These are phyloP conservation scores for Pythium guiyangense DNA, from an alignment of 352 stramenopile genomes.

Conservation along the genomic window DNA sequence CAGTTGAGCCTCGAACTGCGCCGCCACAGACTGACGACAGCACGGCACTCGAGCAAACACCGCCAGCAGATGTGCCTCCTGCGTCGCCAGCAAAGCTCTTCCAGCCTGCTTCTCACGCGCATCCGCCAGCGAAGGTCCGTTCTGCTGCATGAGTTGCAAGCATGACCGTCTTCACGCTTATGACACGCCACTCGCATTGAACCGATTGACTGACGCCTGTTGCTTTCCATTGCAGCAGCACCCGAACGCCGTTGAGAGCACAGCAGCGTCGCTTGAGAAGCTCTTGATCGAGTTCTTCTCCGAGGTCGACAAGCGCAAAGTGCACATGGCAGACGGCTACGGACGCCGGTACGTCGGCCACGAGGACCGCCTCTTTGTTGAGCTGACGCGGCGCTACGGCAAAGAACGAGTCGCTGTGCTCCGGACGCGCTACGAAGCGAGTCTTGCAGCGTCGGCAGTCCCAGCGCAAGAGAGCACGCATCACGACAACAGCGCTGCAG, in stretches of 20 bases:
- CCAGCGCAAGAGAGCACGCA: no score
- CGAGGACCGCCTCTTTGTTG: constrained; percentile 62
- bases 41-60: no score
- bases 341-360: constrained; percentile 57
- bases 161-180: no score
- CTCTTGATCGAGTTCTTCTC: constrained; percentile 65
- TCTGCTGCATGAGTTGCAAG: not conserved
- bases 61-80: no score
- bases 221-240: no score
- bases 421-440: constrained; percentile 16
- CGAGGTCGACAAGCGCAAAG: constrained; percentile 46
- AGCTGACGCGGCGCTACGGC: constrained; percentile 63
- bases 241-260: not conserved
- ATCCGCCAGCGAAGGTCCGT: not conserved
- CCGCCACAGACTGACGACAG: not conserved
- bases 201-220: no score
- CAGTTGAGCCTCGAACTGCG: no score
- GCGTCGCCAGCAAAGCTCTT: constrained; percentile 2
- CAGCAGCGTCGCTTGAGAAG: constrained; percentile 27
- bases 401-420: constrained; percentile 36
- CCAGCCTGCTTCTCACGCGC: not conserved
- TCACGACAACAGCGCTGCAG: no score
- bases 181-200: no score
- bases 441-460: no score
- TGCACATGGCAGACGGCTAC: constrained; percentile 66